phyloP scores from a whole-genome alignment of 2,329 filamentous ascomycete genomes.

The Colletotrichum truncatum region DNA sequence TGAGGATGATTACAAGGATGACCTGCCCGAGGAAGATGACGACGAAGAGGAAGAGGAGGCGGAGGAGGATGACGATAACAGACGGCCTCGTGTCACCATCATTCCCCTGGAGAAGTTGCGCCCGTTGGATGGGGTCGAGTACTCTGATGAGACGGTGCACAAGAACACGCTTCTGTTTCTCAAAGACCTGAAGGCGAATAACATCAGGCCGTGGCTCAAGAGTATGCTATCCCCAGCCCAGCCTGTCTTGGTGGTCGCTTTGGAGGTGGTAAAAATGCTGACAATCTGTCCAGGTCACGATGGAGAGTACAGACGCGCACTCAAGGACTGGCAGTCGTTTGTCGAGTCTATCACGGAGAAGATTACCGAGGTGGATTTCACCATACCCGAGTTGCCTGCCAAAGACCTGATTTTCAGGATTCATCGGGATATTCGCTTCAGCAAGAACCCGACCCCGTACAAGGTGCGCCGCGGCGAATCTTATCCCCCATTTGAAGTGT shows the following conservation, averaged over 20 bases:
- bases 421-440: constrained; percentile 87
- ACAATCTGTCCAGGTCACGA: constrained; percentile 70
- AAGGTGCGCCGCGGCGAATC: constrained; percentile 70
- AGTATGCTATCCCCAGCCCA: constrained; percentile 51
- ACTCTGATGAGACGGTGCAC: constrained; percentile 62
- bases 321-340: constrained; percentile 85
- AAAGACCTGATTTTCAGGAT: constrained; percentile 91
- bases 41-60: constrained; percentile 33
- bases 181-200: constrained; percentile 67
- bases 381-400: constrained; percentile 84
- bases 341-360: constrained; percentile 76
- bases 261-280: no score
- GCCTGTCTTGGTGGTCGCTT: no score
- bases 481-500: not conserved
- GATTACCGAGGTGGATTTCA: constrained; percentile 78
- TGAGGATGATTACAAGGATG: constrained; percentile 28
- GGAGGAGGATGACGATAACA: constrained; percentile 40
- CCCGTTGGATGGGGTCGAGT: constrained; percentile 52
- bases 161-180: constrained; percentile 68
- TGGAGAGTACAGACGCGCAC: constrained; percentile 78
- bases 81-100: constrained; percentile 47
- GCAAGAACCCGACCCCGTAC: constrained; percentile 85
- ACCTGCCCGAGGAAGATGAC: constrained; percentile 32
- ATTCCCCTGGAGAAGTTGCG: constrained; percentile 51
- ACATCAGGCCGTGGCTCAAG: constrained; percentile 67